Evolutionary conservation across 75 land plant genomes (phyloP).

Genomic region (Picea sitchensis): DNA sequence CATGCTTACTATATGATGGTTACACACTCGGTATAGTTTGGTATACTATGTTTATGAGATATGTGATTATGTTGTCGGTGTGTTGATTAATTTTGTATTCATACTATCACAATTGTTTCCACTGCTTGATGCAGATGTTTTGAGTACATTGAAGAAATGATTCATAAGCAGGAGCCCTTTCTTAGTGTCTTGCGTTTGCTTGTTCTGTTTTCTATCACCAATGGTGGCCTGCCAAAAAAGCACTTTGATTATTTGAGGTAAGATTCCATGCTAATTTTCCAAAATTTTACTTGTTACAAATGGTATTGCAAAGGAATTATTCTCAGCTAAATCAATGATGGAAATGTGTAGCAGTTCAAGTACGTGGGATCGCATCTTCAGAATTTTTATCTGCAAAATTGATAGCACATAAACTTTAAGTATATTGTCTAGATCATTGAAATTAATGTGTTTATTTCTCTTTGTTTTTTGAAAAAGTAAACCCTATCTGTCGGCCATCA

Average conservation of each 20-base stretch:
- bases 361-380: no score
- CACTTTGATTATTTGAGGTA: conserved; percentile 94
- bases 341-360: background rate
- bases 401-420: background rate
- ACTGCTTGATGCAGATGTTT: conserved; percentile 71
- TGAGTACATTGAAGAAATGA: conserved; percentile 94
- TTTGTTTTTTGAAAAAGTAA: background rate
- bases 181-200: conserved; percentile 79
- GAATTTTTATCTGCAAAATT: no score
- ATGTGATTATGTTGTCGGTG: background rate
- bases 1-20: background rate
- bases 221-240: conserved; percentile 83
- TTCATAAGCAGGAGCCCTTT: conserved; percentile 95
- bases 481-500: background rate
- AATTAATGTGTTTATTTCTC: background rate
- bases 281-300: background rate
- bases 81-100: background rate
- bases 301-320: no score
- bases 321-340: background rate
- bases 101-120: background rate
- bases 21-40: background rate
- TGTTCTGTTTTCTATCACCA: conserved; percentile 79
- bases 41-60: background rate
- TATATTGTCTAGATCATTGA: background rate
- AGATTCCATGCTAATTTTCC: background rate